phyloP scores from a whole-genome alignment of 2,329 filamentous ascomycete genomes.

The Colletotrichum liriopes region DNA sequence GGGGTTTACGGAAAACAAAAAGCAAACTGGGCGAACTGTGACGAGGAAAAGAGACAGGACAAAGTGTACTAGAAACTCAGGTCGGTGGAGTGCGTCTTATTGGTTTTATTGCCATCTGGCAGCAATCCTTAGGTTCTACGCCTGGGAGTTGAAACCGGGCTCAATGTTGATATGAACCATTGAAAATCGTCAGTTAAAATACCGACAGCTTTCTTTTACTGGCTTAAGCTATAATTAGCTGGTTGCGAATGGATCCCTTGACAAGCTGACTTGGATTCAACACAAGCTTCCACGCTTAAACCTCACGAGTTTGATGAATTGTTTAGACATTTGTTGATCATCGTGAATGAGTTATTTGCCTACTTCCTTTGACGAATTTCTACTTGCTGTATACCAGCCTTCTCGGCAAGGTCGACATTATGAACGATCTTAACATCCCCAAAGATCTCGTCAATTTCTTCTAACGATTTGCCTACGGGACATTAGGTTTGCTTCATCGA shows the following conservation, averaged over 20 bases:
- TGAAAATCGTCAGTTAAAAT: background rate
- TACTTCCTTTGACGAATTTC: conserved; percentile 22
- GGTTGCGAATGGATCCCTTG: background rate
- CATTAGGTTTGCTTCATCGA: conserved; percentile 22
- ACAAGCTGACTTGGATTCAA: background rate
- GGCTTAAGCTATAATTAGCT: too few species aligned
- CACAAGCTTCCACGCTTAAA: background rate
- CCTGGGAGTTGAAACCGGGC: too few species aligned
- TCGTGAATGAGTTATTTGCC: too few species aligned
- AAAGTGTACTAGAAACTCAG: background rate
- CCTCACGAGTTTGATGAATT: background rate
- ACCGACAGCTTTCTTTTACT: too few species aligned
- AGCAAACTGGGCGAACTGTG: background rate
- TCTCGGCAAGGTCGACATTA: conserved; percentile 44
- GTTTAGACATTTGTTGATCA: too few species aligned
- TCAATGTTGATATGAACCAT: too few species aligned
- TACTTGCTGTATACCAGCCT: conserved; percentile 43
- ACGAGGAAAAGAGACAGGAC: background rate
- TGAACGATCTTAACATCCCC: conserved; percentile 53
- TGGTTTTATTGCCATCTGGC: background rate
- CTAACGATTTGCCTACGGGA: conserved; percentile 55
- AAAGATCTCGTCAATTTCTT: conserved; percentile 59
- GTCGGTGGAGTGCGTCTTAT: background rate
- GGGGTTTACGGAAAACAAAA: too few species aligned
- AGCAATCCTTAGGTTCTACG: background rate